Base-by-base conservation (phyloP, 2,329 filamentous ascomycete genomes). In the Plectosphaerella cucumerina region DNA sequence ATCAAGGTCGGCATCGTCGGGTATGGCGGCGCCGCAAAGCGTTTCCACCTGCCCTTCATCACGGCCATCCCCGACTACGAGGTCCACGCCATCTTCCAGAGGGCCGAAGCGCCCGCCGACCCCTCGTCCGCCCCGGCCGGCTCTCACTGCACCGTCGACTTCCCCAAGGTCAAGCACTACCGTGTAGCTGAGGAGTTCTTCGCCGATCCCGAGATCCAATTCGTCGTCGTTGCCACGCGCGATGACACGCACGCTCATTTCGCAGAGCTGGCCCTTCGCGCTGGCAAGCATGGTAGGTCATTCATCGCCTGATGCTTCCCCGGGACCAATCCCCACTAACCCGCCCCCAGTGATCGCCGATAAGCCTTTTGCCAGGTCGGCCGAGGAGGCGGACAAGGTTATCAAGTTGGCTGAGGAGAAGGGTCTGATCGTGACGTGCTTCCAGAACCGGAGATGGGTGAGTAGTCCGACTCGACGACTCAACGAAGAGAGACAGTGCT, bases 341-440 rank as follows among this genome's bases (percentile, higher is more conserved):
- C 26, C 6, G 6, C 4, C 8, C 8, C 26, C 22, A 72, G 82
- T 85, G 12, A 71, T 87, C 12, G 81, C 82, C 52, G 84, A 87
- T 63, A 87, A 87, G 65, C 84, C 84, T 0, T 86, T 87, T 61
- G 81, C 81, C 2, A 76, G 78, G 9, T 83, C 82, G 2, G 71
- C 74, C 4, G 67, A 72, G 44, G 80, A 85, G 60, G 83, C 82
- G 8, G 70, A 77, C 34, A 71, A 78, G 48, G 71, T 87, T 6
- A 74, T 78, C 31, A 59, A 66, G 1, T 64, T 80, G 20, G 73
- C 78, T 3, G 67, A 75, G 54, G 67, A 71, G 44, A 65, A 75
- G 53, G 69, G 70, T 23, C 72, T 71, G 53, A 59, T 79, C 22
- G 59, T 81, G 41, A 76, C 77, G 0, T 76, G 79, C 8, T 81